Percentiles rank a stretch among this genome's conserved stretches.
phyloP scores from a whole-genome alignment of 2,329 filamentous ascomycete species.

The Arachnomyces sp. region DNA sequence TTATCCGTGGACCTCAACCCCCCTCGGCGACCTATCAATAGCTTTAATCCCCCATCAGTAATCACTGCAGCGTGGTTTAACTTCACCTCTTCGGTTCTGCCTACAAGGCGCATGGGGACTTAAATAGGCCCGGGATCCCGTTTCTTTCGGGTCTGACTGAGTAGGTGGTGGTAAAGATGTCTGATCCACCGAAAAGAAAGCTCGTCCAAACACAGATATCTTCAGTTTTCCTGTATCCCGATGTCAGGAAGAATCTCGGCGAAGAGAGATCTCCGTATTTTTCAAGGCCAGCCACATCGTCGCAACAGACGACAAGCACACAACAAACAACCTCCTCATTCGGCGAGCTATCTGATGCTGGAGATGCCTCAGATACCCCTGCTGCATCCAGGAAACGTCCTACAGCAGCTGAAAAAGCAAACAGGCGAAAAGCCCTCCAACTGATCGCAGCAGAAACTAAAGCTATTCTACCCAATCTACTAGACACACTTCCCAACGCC shows the following conservation, averaged over 20 bases:
- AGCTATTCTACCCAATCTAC: conserved; percentile 39
- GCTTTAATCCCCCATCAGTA: too few species aligned
- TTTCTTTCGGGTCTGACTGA: not conserved
- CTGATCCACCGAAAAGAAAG: conserved; percentile 4
- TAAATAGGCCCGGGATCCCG: not conserved
- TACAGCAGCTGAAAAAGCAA: conserved; percentile 1
- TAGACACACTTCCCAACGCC: conserved; percentile 36
- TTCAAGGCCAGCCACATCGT: not conserved
- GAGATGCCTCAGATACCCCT: not conserved
- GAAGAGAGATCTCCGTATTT: not conserved
- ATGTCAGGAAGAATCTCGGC: conserved; percentile 1
- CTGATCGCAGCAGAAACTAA: conserved; percentile 42
- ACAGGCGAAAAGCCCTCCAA: conserved; percentile 25
- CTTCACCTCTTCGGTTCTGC: too few species aligned
- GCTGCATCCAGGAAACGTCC: conserved; percentile 1
- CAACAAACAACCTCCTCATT: conserved; percentile 2
- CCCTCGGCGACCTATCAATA: too few species aligned
- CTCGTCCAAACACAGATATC: conserved; percentile 15
- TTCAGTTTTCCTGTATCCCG: conserved; percentile 12
- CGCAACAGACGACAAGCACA: not conserved
- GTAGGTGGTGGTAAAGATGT: conserved; percentile 3
- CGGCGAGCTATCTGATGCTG: not conserved
- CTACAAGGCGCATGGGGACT: too few species aligned
- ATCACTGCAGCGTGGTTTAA: too few species aligned
- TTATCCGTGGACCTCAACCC: too few species aligned